Evolutionary conservation across 1,284 basidiomycete genomes (phyloP).

Genomic region (Irpex sp.): DNA sequence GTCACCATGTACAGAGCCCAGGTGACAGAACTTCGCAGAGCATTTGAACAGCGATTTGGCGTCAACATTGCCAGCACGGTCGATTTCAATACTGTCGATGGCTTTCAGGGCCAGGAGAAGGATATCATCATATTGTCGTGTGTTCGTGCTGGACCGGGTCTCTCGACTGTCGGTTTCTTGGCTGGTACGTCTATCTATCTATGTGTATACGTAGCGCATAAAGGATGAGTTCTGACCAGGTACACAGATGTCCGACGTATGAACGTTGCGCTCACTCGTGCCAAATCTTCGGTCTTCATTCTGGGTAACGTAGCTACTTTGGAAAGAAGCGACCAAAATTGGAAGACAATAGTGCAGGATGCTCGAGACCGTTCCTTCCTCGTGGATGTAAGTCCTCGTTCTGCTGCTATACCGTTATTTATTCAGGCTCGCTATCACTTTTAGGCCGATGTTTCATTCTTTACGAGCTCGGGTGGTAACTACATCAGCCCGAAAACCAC

Average conservation of each 20-base stretch:
- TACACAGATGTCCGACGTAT: slow-evolving; percentile 79
- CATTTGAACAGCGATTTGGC: slow-evolving; percentile 77
- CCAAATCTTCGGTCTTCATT: slow-evolving; percentile 92
- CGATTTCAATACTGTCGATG: slow-evolving; percentile 97
- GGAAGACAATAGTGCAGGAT: slow-evolving; percentile 78
- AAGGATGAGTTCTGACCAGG: neutral
- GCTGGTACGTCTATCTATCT: slow-evolving; percentile 45
- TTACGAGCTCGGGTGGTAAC: slow-evolving; percentile 24
- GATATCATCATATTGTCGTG: slow-evolving; percentile 95
- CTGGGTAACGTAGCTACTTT: slow-evolving; percentile 89
- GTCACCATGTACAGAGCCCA: slow-evolving; percentile 97
- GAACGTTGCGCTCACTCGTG: slow-evolving; percentile 97
- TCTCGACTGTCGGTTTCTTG: slow-evolving; percentile 85
- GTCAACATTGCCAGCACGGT: slow-evolving; percentile 68
- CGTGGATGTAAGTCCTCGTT: slow-evolving; percentile 43
- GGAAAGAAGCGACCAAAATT: slow-evolving; percentile 78
- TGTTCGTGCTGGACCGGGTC: slow-evolving; percentile 84
- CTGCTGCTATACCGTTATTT: neutral
- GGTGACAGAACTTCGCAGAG: slow-evolving; percentile 70
- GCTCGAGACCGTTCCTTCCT: slow-evolving; percentile 57
- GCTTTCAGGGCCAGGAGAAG: slow-evolving; percentile 98
- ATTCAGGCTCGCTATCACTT: neutral
- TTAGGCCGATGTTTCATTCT: slow-evolving; percentile 37
- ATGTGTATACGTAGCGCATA: slow-evolving; percentile 2
- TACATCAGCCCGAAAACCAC: slow-evolving; percentile 16